Evolutionary conservation across 176 grass and related monocot species (phyloP).

Genomic region (Miscanthus lutarioriparius): DNA sequence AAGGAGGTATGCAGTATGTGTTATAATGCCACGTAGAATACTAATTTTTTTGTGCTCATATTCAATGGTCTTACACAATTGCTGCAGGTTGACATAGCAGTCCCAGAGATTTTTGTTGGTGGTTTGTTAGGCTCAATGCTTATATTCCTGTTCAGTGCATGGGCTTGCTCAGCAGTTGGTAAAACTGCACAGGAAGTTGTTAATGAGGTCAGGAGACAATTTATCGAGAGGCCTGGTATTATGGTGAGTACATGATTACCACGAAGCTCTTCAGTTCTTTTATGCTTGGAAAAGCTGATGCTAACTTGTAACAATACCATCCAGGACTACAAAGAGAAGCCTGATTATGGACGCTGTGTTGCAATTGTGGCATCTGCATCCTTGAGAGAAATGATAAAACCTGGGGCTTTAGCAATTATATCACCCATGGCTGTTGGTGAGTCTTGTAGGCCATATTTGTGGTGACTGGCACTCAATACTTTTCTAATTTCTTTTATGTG

Average conservation of each 20-base stretch:
- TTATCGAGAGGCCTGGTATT: conserved; percentile 98
- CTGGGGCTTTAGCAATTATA: conserved; percentile 92
- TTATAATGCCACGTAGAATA: conserved; percentile 7
- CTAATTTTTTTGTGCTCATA: conserved; percentile 31
- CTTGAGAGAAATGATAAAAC: conserved; percentile 95
- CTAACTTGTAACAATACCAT: conserved; percentile 34
- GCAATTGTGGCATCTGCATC: conserved; percentile 98
- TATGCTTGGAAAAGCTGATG: conserved; percentile 5
- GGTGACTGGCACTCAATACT: neutral
- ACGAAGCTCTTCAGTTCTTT: neutral
- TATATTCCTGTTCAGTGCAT: conserved; percentile 99
- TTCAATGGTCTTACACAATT: conserved; percentile 9
- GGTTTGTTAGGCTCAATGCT: conserved; percentile 97
- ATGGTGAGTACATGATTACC: conserved; percentile 66
- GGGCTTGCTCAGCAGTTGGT: conserved; percentile 98
- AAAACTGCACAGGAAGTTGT: conserved; percentile 99
- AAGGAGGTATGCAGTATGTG: conserved; percentile 81
- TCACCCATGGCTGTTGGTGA: conserved; percentile 87
- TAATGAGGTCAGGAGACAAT: conserved; percentile 98
- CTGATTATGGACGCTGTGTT: conserved; percentile 97
- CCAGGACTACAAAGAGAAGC: conserved; percentile 94
- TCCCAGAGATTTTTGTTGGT: conserved; percentile 96
- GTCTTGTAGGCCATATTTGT: conserved; percentile 30
- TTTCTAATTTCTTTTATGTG: conserved; percentile 24
- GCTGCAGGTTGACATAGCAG: conserved; percentile 92